phyloP scores from a whole-genome alignment of 2,329 filamentous ascomycete species.

The Xylaria sp. region DNA sequence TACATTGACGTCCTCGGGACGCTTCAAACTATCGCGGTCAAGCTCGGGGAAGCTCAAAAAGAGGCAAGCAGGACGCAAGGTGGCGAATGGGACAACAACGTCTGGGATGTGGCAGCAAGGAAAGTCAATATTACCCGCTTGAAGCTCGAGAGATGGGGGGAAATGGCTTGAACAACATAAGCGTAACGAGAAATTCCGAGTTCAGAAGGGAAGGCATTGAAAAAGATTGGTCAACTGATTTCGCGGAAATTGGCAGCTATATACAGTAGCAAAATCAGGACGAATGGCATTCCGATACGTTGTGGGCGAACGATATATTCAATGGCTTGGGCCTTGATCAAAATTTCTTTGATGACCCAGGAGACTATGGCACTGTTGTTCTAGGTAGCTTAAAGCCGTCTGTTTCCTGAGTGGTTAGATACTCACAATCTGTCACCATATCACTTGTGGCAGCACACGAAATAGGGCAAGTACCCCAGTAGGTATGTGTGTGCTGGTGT shows the following conservation, averaged over 20 bases:
- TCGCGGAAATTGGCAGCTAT: constrained; percentile 8
- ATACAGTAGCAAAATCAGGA: constrained; percentile 8
- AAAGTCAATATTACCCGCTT: constrained; percentile 50
- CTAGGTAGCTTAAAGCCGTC: constrained; percentile 21
- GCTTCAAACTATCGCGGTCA: constrained; percentile 43
- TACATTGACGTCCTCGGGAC: constrained; percentile 49
- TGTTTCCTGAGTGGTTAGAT: background rate
- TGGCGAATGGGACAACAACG: constrained; percentile 45
- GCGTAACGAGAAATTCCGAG: constrained; percentile 1
- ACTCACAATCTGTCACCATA: background rate
- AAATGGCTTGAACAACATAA: constrained; percentile 28
- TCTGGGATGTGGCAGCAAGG: constrained; percentile 52
- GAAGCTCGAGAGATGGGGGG: constrained; percentile 52
- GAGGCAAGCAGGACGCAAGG: constrained; percentile 30
- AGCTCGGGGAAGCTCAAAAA: constrained; percentile 46
- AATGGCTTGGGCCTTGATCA: constrained; percentile 32
- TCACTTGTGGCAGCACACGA: too few species aligned
- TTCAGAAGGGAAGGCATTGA: constrained; percentile 3
- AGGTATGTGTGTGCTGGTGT: too few species aligned
- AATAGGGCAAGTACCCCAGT: too few species aligned
- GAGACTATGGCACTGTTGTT: constrained; percentile 26
- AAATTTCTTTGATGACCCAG: constrained; percentile 32
- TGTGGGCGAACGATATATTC: constrained; percentile 33
- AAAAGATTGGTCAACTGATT: constrained; percentile 12
- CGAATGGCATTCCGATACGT: constrained; percentile 24